Percentiles rank a stretch among this genome's conserved stretches.
These are phyloP conservation scores for Cyclostephanos tholiformis DNA, from an alignment of 108 stramenopile genomes.

Conservation along the genomic window DNA sequence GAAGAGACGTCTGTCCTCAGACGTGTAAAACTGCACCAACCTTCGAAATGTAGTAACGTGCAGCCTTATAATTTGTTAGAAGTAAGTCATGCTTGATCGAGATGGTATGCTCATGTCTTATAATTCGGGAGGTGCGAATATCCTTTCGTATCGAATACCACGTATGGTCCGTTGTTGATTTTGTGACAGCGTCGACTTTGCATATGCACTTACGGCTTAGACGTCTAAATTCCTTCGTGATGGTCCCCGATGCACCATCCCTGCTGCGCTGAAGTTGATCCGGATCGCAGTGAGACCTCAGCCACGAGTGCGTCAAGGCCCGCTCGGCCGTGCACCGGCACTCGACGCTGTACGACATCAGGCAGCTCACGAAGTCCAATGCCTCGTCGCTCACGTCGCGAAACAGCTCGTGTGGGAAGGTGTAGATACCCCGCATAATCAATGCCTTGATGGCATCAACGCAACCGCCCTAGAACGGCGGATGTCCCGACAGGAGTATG, in stretches of 20 bases:
- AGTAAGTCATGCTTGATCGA: too few species aligned
- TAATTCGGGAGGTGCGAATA: too few species aligned
- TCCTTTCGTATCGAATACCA: too few species aligned
- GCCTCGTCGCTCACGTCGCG: slow-evolving; percentile 89
- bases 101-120: too few species aligned
- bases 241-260: slow-evolving; percentile 72
- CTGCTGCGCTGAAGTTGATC: slow-evolving; percentile 62
- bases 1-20: too few species aligned
- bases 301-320: slow-evolving; percentile 88
- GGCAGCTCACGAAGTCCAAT: slow-evolving; percentile 85
- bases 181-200: too few species aligned
- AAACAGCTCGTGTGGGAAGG: slow-evolving; percentile 87
- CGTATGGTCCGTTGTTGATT: too few species aligned
- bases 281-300: slow-evolving; percentile 77
- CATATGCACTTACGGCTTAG: too few species aligned
- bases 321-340: slow-evolving; percentile 88
- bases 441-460: slow-evolving; percentile 87
- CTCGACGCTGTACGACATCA: slow-evolving; percentile 82
- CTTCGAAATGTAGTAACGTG: too few species aligned
- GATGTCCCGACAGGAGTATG: slow-evolving; percentile 89
- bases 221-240: too few species aligned
- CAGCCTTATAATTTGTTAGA: too few species aligned
- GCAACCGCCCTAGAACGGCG: slow-evolving; percentile 91
- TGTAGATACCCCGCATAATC: slow-evolving; percentile 84
- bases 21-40: too few species aligned